Base-by-base conservation (phyloP, 2,329 filamentous ascomycete genomes). In the Penicillium frequentans region DNA sequence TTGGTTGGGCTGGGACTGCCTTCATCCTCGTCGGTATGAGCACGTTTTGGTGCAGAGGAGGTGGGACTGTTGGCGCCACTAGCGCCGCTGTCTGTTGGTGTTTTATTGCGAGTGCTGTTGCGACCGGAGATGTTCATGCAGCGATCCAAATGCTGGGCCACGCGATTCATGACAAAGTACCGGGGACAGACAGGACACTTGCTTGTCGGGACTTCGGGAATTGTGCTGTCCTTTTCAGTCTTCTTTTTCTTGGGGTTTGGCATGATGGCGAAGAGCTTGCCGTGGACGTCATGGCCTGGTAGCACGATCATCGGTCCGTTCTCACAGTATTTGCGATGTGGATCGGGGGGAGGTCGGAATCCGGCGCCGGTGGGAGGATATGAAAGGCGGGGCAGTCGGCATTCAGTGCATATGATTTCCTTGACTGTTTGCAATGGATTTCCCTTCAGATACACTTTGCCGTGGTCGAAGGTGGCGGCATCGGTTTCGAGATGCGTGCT, bases 271-370 rank as follows among this genome's bases (percentile, higher is more conserved):
- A 77, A 77, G 19, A 71, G 70, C 53, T 77, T 86, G 59, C 84
- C 85, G 67, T 87, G 86, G 52, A 87, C 84, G 65, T 87, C 85
- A 67, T 86, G 82, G 37, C 84, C 84, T 14, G 81, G 77, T 58
- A 81, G 73, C 55, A 79, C 79, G 46, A 85, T 81, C 76, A 84
- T 82, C 5, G 85, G 85, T 56, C 83, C 82, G 49, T 82, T 79
- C 66, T 82, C 81, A 72, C 85, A 87, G 70, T 87, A 87, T 64
- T 83, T 79, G 44, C 73, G 75, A 52, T 77, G 73, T 1, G 83
- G 79, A 65, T 82, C 78, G 49, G 81, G 81, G 19, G 73, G 71
- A 42, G 75, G 71, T 58, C 75, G 71, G 56, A 81, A 77, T 23
- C 81, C 81, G 54, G 77, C 75, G 23, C 82, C 82, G 54, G 78